Evolutionary conservation across 2,329 filamentous ascomycete species (phyloP), one percentile per base, ranked within the genome.

Genomic region (Microdochium trichocladiopsis): DNA sequence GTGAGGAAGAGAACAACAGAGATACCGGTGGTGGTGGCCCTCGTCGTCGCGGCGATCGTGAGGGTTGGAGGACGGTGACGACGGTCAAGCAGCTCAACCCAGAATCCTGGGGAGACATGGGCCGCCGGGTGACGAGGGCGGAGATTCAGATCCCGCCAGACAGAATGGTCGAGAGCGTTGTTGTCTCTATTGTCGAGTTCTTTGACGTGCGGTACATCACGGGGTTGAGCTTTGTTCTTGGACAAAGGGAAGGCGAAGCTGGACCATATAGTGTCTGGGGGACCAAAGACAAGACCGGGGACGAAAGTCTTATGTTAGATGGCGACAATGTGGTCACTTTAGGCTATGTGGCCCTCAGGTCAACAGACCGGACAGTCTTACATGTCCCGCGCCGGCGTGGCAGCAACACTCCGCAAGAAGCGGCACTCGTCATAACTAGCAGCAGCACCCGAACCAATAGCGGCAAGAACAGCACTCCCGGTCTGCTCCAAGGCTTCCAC

Each of bases 151-250:
- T 62, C 2, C 60, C 61, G 2, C 10, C 41, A 3, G 52, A 51
- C 3, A 48, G 48, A 1, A 50, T 28, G 3, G 12, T 60, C 5
- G 51, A 47, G 23, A 57, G 53, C 1, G 52, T 62, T 8, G 52
- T 56, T 21, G 56, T 63, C 21, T 61, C 58, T 25, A 48, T 62
- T 1, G 41, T 61, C 11, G 37, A 52, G 2, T 62, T 62, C 48
- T 63, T 62, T 50, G 56, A 52, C 2, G 41, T 11, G 9, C 52
- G 48, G 43, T 61, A 58, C 45, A 51, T 63, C 36, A 58, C 60
- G 16, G 60, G 61, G 8, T 36, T 63, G 23, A 51, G 55, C 5
- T 61, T 63, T 25, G 52, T 54, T 12, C 58, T 45, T 21, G 41
- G 12, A 8, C 41, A 3, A 41, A 41, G 6, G 41, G 21, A 45